These are phyloP conservation scores for Acephala macrosclerotiorum DNA, from an alignment of 2,329 filamentous ascomycete genomes.

Conservation along the genomic window DNA sequence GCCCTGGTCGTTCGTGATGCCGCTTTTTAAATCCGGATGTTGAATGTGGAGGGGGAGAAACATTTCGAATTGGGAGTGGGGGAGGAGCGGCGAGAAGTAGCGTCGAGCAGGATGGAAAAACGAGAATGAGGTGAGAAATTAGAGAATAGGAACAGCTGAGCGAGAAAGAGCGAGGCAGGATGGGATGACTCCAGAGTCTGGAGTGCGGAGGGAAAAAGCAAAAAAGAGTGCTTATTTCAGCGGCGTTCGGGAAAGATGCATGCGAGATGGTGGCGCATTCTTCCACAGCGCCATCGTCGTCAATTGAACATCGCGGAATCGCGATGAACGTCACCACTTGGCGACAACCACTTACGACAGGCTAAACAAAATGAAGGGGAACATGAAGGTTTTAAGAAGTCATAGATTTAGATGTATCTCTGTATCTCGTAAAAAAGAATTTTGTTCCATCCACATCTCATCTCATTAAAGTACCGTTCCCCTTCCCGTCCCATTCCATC, in stretches of 20 bases:
- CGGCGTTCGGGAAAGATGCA: neutral
- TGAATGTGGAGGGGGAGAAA: too few relatives aligned
- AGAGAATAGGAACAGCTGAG: too few relatives aligned
- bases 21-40: too few relatives aligned
- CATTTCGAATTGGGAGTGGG: too few relatives aligned
- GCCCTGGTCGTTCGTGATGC: too few relatives aligned
- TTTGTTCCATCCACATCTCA: neutral
- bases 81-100: too few relatives aligned
- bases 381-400: neutral
- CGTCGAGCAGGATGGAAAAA: too few relatives aligned
- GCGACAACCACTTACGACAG: too few relatives aligned
- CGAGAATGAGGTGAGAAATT: too few relatives aligned
- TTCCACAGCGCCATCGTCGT: too few relatives aligned
- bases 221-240: neutral
- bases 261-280: neutral
- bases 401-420: constrained; percentile 1
- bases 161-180: too few relatives aligned
- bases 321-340: neutral
- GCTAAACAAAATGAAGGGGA: neutral
- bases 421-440: neutral
- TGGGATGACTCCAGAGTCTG: too few relatives aligned
- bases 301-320: neutral
- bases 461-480: neutral
- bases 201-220: neutral
- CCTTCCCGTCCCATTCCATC: neutral